Base-by-base conservation (phyloP, 805 yeast genomes). In the Pichia sporocuriosa region DNA sequence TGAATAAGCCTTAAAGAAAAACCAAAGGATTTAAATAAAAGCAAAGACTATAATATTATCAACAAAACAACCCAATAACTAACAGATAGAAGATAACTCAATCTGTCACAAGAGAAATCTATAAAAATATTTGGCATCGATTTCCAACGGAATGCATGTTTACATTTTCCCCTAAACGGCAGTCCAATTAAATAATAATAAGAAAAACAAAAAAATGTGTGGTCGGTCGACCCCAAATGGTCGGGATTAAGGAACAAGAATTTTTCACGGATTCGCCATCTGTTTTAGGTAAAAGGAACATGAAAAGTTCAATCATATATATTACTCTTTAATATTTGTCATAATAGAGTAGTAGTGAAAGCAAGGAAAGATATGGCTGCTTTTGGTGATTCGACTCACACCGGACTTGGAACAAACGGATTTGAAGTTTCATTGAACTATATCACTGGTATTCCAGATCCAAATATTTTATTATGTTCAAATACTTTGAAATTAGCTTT, bases 381-480 rank as follows among this genome's bases (percentile, higher is more conserved):
- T 12, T 45, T 45, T 42, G 42, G 44, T 5, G 29, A 10, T 7
- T 42, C 28, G 34, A 37, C 3, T 17, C 57, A 44, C 10, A 44
- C 51, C 2, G 61, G 66, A 3, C 40, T 64, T 4, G 68, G 68
- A 0, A 53, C 56, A 5, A 64, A 64, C 45, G 68, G 68, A 2
- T 63, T 62, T 44, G 78, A 73, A 35, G 79, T 84, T 0, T 77
- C 94, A 2, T 60, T 86, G 41, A 80, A 80, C 55, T 88, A 84
- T 59, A 73, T 86, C 47, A 77, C 83, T 12, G 94, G 93, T 3
- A 59, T 80, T 5, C 95, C 95, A 1, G 90, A 86, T 50, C 76
- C 84, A 8, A 71, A 71, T 35, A 51, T 65, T 11, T 51, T 80
- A 6, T 45, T 63, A 10, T 63, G 77, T 32, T 67, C 81, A 2